Conservation (phyloP, 441 rosid species). For the Pelargonium fulgidum region DNA sequence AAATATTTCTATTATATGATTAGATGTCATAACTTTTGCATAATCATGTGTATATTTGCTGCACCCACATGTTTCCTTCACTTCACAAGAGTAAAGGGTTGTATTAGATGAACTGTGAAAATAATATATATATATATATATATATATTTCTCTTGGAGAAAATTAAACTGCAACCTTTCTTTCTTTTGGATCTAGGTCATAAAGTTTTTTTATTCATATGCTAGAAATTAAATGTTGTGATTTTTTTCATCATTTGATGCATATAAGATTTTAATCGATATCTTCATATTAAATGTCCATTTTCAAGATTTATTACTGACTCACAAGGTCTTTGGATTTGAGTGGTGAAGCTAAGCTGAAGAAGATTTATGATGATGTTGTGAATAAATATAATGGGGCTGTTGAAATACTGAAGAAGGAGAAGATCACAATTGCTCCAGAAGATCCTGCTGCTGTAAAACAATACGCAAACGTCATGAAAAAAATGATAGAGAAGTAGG, state of each 20-base stretch:
- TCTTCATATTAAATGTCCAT: not conserved
- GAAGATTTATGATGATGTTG: constrained; percentile 75
- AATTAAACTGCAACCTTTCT: not conserved
- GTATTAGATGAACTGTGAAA: not conserved
- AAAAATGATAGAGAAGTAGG: constrained; percentile 83
- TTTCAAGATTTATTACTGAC: constrained; percentile 16
- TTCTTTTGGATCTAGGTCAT: not conserved
- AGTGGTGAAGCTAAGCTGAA: constrained; percentile 68
- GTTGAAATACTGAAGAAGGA: constrained; percentile 69
- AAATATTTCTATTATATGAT: no score
- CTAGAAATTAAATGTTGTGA: not conserved
- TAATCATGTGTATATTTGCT: no score
- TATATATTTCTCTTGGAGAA: not conserved
- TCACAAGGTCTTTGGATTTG: constrained; percentile 21
- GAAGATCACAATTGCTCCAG: constrained; percentile 83
- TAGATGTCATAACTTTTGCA: no score
- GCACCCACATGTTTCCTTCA: not conserved
- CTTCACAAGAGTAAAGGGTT: not conserved
- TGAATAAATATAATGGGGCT: constrained; percentile 76
- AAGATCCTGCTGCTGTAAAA: constrained; percentile 80
- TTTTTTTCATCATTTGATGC: not conserved
- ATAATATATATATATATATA: not conserved
- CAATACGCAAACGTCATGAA: constrained; percentile 86
- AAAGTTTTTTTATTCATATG: not conserved
- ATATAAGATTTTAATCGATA: not conserved